These are phyloP conservation scores for Daldinia childiae DNA, from an alignment of 495 filamentous ascomycete species.

Conservation along the genomic window DNA sequence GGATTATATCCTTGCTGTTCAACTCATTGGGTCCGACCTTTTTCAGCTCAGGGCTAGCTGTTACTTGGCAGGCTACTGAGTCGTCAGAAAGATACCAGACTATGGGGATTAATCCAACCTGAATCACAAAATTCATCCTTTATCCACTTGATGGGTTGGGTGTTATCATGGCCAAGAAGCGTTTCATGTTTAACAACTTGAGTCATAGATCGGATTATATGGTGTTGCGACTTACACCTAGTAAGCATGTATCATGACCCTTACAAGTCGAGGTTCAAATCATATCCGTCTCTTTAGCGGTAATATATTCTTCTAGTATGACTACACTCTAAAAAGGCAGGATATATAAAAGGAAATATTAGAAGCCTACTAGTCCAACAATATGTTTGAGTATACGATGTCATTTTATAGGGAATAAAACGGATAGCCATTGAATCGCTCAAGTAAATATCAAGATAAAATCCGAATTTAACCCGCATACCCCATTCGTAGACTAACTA, in stretches of 20 bases:
- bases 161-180: background rate
- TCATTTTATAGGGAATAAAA: no score
- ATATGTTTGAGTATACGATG: background rate
- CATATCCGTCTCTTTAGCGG: no score
- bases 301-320: no score
- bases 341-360: no score
- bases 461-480: background rate
- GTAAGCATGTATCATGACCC: no score
- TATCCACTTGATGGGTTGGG: background rate
- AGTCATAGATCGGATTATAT: no score
- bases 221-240: no score
- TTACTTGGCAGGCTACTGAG: background rate
- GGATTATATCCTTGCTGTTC: background rate
- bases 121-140: background rate
- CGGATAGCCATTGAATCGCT: no score
- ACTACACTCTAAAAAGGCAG: no score
- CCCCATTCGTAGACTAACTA: background rate
- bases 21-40: constrained; percentile 6
- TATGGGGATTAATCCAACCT: background rate
- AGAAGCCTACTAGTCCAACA: background rate
- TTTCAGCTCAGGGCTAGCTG: background rate
- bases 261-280: no score
- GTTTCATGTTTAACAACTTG: background rate
- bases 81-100: background rate
- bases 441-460: background rate